These are phyloP conservation scores for Penicillium sp. DNA, from an alignment of 2,329 filamentous ascomycete species.

Conservation along the genomic window DNA sequence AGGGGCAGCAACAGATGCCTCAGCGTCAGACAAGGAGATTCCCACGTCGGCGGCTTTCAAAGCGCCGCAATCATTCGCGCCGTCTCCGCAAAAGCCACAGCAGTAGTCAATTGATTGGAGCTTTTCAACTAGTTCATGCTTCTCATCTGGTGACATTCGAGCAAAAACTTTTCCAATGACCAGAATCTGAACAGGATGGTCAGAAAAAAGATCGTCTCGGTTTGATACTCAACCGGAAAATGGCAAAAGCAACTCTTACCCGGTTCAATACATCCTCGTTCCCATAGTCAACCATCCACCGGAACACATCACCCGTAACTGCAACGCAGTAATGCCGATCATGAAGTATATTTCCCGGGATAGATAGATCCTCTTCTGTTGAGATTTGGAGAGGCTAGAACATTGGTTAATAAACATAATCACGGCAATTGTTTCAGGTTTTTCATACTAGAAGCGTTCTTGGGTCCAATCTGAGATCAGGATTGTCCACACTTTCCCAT, in stretches of 20 bases:
- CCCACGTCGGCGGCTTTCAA: slow-evolving; percentile 96
- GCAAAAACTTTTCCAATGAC: slow-evolving; percentile 91
- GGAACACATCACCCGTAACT: slow-evolving; percentile 89
- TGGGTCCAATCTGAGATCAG: slow-evolving; percentile 73
- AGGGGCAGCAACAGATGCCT: slow-evolving; percentile 96
- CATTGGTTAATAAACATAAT: slow-evolving; percentile 9
- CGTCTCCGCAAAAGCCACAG: slow-evolving; percentile 94
- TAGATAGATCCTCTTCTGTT: slow-evolving; percentile 72
- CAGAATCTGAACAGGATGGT: slow-evolving; percentile 65
- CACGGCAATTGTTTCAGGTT: neutral
- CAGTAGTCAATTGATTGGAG: slow-evolving; percentile 95
- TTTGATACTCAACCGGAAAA: neutral
- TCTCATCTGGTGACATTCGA: slow-evolving; percentile 98
- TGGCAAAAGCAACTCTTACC: slow-evolving; percentile 45
- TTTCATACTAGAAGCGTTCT: slow-evolving; percentile 67
- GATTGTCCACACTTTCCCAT: slow-evolving; percentile 96
- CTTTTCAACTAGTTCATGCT: slow-evolving; percentile 96
- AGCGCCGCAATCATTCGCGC: slow-evolving; percentile 95
- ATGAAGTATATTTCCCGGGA: slow-evolving; percentile 82
- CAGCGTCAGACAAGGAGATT: slow-evolving; percentile 94
- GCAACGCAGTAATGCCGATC: slow-evolving; percentile 85
- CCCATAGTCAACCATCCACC: slow-evolving; percentile 93
- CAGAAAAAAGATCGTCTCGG: neutral
- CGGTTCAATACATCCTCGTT: slow-evolving; percentile 73
- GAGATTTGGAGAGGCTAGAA: slow-evolving; percentile 69